These are phyloP conservation scores for Schizophyllum amplum DNA, from an alignment of 1,284 basidiomycete species.

Conservation along the genomic window DNA sequence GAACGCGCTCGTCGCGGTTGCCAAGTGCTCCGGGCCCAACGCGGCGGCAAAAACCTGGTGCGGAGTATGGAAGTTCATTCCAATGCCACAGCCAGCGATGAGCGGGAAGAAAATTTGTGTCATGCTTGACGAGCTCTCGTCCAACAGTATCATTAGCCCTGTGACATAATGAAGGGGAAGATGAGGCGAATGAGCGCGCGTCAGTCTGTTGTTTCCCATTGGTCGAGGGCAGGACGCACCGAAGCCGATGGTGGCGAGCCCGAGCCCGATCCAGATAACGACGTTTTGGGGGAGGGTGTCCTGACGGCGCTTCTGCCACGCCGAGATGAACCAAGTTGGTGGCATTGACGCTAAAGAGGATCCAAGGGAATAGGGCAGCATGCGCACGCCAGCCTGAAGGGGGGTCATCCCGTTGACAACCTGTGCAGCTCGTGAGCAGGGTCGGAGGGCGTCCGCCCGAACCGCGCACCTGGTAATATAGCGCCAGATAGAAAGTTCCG, in stretches of 20 bases:
- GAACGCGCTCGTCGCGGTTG: conserved; percentile 75
- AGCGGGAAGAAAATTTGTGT: conserved; percentile 51
- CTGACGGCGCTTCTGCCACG: conserved; percentile 45
- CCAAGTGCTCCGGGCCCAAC: conserved; percentile 54
- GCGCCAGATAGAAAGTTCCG: conserved; percentile 74
- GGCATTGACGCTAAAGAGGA: conserved; percentile 75
- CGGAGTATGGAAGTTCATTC: conserved; percentile 75
- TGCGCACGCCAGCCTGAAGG: conserved; percentile 57
- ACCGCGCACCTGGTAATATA: conserved; percentile 73
- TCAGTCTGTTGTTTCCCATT: conserved; percentile 8
- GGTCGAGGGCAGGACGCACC: conserved; percentile 44
- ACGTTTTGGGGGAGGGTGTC: conserved; percentile 57
- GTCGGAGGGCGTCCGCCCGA: no score
- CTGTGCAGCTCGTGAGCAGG: conserved; percentile 30
- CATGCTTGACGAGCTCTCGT: conserved; percentile 37
- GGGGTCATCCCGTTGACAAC: conserved; percentile 59
- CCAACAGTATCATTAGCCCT: conserved; percentile 61
- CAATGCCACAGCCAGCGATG: conserved; percentile 67
- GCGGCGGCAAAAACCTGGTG: conserved; percentile 68
- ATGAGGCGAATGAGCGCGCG: conserved; percentile 11
- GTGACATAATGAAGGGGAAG: conserved; percentile 8
- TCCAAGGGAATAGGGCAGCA: conserved; percentile 75
- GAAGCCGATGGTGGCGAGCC: conserved; percentile 60
- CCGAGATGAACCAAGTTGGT: conserved; percentile 67
- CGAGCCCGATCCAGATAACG: conserved; percentile 53